Percentiles rank a stretch among this genome's conserved stretches.
Conservation (phyloP, 108 stramenopile species). For the Asterionellopsis glacialis region DNA sequence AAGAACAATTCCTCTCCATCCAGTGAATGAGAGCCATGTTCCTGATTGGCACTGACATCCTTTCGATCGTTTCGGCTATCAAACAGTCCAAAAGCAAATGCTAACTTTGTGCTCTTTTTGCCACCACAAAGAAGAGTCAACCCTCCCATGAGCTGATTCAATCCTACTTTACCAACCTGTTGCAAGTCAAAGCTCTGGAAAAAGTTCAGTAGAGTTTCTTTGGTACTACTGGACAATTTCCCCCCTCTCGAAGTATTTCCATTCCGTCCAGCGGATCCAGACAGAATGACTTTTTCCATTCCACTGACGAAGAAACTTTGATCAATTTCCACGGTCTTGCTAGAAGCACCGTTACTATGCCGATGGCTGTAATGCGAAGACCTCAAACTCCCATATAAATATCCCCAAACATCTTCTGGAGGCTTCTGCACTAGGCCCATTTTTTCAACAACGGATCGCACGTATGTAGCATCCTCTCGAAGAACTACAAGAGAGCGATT, state of each 20-base stretch:
- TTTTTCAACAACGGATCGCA: constrained; percentile 68
- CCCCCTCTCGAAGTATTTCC: background rate
- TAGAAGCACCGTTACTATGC: constrained; percentile 9
- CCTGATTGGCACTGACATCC: constrained; percentile 14
- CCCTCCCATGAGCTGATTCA: constrained; percentile 88
- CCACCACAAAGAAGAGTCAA: constrained; percentile 80
- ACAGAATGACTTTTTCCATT: constrained; percentile 54
- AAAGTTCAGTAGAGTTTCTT: constrained; percentile 59
- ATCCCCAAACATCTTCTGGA: constrained; percentile 64
- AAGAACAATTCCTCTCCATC: constrained; percentile 59
- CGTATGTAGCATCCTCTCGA: constrained; percentile 80
- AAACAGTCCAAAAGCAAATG: constrained; percentile 81
- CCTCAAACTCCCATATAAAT: constrained; percentile 26
- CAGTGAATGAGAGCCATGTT: constrained; percentile 24
- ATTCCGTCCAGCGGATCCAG: background rate
- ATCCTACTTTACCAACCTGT: constrained; percentile 58
- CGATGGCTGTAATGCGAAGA: background rate
- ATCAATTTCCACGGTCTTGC: constrained; percentile 41
- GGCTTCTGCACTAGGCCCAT: constrained; percentile 56
- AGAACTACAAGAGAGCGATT: constrained; percentile 72
- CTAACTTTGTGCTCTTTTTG: constrained; percentile 81
- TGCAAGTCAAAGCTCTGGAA: constrained; percentile 78
- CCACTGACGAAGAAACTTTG: constrained; percentile 60
- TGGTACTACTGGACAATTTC: background rate
- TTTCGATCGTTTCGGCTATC: constrained; percentile 31